Percentiles rank a stretch among this genome's conserved stretches.
phyloP scores from a whole-genome alignment of 2,329 filamentous ascomycete genomes.

The Ophiostoma sp. region DNA sequence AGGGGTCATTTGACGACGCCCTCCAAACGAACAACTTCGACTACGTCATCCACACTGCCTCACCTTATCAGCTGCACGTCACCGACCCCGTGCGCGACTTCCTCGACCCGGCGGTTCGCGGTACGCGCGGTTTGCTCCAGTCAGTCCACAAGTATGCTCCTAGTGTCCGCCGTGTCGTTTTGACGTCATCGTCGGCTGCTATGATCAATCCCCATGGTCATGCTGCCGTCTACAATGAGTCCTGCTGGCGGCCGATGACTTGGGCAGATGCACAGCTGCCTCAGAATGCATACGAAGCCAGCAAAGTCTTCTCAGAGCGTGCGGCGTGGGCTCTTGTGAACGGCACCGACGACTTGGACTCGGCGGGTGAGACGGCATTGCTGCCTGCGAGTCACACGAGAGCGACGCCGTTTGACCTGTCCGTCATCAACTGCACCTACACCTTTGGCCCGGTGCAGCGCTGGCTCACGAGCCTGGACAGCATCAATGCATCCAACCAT shows the following conservation, averaged over 20 bases:
- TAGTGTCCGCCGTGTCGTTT: slow-evolving; percentile 58
- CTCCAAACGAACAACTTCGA: slow-evolving; percentile 55
- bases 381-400: not conserved
- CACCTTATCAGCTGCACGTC: slow-evolving; percentile 65
- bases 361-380: slow-evolving; percentile 30
- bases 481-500: slow-evolving; percentile 68
- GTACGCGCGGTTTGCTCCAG: slow-evolving; percentile 45
- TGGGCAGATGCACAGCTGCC: slow-evolving; percentile 35
- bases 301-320: slow-evolving; percentile 60
- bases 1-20: slow-evolving; percentile 61
- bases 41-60: slow-evolving; percentile 68
- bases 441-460: slow-evolving; percentile 60
- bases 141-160: slow-evolving; percentile 42
- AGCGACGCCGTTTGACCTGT: slow-evolving; percentile 46
- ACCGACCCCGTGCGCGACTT: slow-evolving; percentile 45
- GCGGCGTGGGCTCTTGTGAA: slow-evolving; percentile 59
- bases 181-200: slow-evolving; percentile 45
- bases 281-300: slow-evolving; percentile 34
- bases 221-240: slow-evolving; percentile 38
- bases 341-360: slow-evolving; percentile 38
- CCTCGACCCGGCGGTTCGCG: slow-evolving; percentile 51
- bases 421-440: slow-evolving; percentile 57
- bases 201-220: slow-evolving; percentile 38
- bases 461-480: slow-evolving; percentile 56
- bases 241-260: slow-evolving; percentile 36